Evolutionary conservation across 2,329 filamentous ascomycete genomes (phyloP).

Genomic region (Fusarium domesticum): DNA sequence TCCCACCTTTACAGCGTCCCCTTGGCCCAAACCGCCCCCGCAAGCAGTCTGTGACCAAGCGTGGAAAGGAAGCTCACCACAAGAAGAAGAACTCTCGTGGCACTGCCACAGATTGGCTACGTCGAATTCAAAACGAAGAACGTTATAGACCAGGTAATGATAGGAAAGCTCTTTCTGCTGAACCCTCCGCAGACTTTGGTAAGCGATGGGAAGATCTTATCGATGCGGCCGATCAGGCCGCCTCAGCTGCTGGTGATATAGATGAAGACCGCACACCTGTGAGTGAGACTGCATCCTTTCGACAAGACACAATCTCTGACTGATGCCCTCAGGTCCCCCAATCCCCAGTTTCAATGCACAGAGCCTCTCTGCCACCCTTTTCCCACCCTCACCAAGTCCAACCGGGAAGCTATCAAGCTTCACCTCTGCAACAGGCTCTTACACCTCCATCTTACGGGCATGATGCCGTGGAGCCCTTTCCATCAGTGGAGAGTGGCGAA

Average conservation of each 20-base stretch:
- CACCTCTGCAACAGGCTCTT: conserved; percentile 83
- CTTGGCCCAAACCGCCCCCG: conserved; percentile 70
- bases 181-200: conserved; percentile 76
- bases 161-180: conserved; percentile 81
- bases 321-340: conserved; percentile 52
- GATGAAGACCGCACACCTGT: conserved; percentile 90
- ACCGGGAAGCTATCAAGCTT: conserved; percentile 73
- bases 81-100: conserved; percentile 72
- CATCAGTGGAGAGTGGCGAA: conserved; percentile 78
- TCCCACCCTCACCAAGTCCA: conserved; percentile 59
- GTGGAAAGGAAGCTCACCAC: conserved; percentile 71
- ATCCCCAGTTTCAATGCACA: conserved; percentile 62
- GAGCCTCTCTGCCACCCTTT: conserved; percentile 60
- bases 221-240: conserved; percentile 70
- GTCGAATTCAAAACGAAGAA: conserved; percentile 57
- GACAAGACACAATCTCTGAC: conserved; percentile 23
- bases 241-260: conserved; percentile 85
- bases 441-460: conserved; percentile 74
- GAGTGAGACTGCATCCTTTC: conserved; percentile 20
- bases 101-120: conserved; percentile 66
- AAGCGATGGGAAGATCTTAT: conserved; percentile 97
- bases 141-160: conserved; percentile 66
- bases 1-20: conserved; percentile 76
- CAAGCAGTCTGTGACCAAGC: conserved; percentile 83
- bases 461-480: conserved; percentile 74